Percentiles rank a stretch among this genome's conserved stretches.
These are phyloP conservation scores for Solanum piurae DNA, from an alignment of 257 asterid genomes.

Conservation along the genomic window DNA sequence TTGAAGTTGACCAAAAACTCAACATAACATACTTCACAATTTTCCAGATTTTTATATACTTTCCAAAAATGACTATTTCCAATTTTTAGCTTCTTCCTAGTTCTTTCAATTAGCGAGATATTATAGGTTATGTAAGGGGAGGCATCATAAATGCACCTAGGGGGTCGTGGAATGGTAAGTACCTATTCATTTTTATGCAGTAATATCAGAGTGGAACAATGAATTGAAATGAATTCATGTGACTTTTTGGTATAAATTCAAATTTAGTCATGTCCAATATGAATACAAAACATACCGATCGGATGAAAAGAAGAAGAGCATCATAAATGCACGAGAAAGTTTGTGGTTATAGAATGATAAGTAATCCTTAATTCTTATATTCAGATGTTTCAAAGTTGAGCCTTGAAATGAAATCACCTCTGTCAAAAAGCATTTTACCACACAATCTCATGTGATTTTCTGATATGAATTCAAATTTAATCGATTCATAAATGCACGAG, in stretches of 20 bases:
- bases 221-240: not conserved
- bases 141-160: not conserved
- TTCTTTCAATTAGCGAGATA: no score
- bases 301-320: not conserved
- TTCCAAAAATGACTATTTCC: no score
- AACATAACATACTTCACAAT: no score
- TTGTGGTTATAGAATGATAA: not conserved
- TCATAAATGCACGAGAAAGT: not conserved
- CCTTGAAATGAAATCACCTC: no score
- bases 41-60: no score
- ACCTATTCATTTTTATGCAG: not conserved
- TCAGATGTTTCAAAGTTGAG: not conserved
- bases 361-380: not conserved
- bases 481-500: accelerated
- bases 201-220: accelerated
- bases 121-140: not conserved
- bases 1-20: no score
- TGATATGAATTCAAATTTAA: no score
- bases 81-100: no score
- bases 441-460: not conserved
- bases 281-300: not conserved
- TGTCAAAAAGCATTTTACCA: no score
- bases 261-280: not conserved
- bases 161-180: not conserved
- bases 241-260: not conserved